phyloP scores from a whole-genome alignment of 495 filamentous ascomycete genomes.

The Daldinia decipiens region DNA sequence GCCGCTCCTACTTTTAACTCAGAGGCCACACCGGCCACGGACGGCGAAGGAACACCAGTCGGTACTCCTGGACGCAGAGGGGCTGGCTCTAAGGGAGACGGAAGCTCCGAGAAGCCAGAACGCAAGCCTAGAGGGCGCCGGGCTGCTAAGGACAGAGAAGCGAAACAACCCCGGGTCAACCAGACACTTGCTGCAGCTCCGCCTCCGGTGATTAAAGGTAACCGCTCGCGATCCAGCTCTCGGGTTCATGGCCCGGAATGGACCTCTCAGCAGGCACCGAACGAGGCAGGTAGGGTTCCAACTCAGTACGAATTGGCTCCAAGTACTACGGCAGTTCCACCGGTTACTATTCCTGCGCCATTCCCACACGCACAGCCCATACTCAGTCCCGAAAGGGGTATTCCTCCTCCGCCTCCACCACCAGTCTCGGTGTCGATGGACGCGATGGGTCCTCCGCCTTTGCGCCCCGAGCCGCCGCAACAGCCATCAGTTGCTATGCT shows the following conservation, averaged over 20 bases:
- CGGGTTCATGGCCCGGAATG: slow-evolving; percentile 54
- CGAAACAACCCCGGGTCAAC: slow-evolving; percentile 55
- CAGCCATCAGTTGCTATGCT: slow-evolving; percentile 54
- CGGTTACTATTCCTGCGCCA: slow-evolving; percentile 53
- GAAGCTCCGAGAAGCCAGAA: slow-evolving; percentile 64
- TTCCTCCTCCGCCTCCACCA: slow-evolving; percentile 43
- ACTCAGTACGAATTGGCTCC: slow-evolving; percentile 51
- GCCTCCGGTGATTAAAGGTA: slow-evolving; percentile 47
- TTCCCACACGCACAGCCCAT: slow-evolving; percentile 49
- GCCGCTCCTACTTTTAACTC: slow-evolving; percentile 63
- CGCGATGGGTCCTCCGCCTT: slow-evolving; percentile 60
- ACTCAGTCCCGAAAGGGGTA: slow-evolving; percentile 51
- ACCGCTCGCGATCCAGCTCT: slow-evolving; percentile 59
- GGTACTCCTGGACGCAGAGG: slow-evolving; percentile 63
- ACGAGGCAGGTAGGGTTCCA: slow-evolving; percentile 48
- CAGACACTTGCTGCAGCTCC: slow-evolving; percentile 59
- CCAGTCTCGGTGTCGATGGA: slow-evolving; percentile 53
- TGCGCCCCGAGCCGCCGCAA: slow-evolving; percentile 59
- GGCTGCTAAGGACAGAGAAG: slow-evolving; percentile 53
- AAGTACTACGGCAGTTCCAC: slow-evolving; percentile 38
- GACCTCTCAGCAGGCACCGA: slow-evolving; percentile 48
- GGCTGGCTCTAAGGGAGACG: slow-evolving; percentile 59
- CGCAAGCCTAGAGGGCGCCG: slow-evolving; percentile 60
- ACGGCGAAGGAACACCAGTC: slow-evolving; percentile 64
- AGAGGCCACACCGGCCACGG: slow-evolving; percentile 58